These are phyloP conservation scores for Rutidosis leptorrhynchoides DNA, from an alignment of 129 eudicot genomes.

Conservation along the genomic window DNA sequence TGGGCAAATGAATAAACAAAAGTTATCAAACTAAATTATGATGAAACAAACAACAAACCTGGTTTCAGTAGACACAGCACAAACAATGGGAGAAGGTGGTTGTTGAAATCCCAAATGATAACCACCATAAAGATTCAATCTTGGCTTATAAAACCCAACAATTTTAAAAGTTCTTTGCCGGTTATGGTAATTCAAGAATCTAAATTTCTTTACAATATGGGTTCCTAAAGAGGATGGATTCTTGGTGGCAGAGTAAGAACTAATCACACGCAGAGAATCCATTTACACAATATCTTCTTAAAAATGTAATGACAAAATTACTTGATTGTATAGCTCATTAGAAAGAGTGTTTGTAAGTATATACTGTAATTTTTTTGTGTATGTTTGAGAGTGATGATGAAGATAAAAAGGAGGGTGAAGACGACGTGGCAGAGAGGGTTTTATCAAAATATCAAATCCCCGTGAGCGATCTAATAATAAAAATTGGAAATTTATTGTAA, in stretches of 20 bases:
- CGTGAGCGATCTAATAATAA: slow-evolving; percentile 30
- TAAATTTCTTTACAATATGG: slow-evolving; percentile 31
- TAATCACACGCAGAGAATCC: slow-evolving; percentile 58
- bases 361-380: background rate
- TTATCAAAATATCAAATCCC: slow-evolving; percentile 30
- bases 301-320: background rate
- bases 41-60: slow-evolving; percentile 29
- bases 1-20: background rate
- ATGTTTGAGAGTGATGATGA: slow-evolving; percentile 18
- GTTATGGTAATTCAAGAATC: slow-evolving; percentile 27
- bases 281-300: slow-evolving; percentile 11
- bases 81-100: slow-evolving; percentile 25
- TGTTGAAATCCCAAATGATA: slow-evolving; percentile 26
- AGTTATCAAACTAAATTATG: background rate
- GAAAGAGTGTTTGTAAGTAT: background rate
- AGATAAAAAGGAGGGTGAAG: slow-evolving; percentile 21
- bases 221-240: slow-evolving; percentile 25
- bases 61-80: slow-evolving; percentile 44
- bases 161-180: slow-evolving; percentile 26
- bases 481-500: background rate
- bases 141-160: slow-evolving; percentile 18
- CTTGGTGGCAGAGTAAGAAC: slow-evolving; percentile 32
- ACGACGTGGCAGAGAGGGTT: slow-evolving; percentile 32
- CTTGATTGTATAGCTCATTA: slow-evolving; percentile 4
- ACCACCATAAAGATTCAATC: slow-evolving; percentile 1